Evolutionary conservation across 108 stramenopile species (phyloP).

Genomic region (Seminavis robusta): DNA sequence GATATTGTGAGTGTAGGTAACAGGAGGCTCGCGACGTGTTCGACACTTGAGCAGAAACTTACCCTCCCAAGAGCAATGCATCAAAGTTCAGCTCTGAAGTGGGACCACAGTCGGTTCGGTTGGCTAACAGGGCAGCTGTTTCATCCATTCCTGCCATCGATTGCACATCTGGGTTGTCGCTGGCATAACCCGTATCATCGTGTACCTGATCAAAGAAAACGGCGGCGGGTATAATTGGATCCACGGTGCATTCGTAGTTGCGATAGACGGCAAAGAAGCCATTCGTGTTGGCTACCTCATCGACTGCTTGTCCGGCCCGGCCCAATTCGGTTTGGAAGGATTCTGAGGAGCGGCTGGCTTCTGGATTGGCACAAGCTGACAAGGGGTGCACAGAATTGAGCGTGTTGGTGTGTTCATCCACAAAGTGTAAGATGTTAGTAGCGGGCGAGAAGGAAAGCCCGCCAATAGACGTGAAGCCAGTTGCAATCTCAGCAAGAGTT

Average conservation of each 20-base stretch:
- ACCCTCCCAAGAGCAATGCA: conserved; percentile 46
- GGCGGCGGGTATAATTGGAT: conserved; percentile 21
- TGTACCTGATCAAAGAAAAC: conserved; percentile 52
- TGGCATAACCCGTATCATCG: conserved; percentile 37
- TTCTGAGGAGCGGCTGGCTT: too few relatives aligned
- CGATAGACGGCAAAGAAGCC: conserved; percentile 15
- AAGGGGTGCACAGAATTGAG: conserved; percentile 16
- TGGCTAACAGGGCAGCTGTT: conserved; percentile 31
- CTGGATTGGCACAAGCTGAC: too few relatives aligned
- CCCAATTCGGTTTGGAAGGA: too few relatives aligned
- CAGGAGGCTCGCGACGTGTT: too few relatives aligned
- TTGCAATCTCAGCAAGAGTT: conserved; percentile 20
- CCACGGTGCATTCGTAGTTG: conserved; percentile 25
- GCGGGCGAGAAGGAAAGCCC: conserved; percentile 30
- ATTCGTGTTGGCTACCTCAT: too few relatives aligned
- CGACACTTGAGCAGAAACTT: too few relatives aligned
- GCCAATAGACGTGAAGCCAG: conserved; percentile 28
- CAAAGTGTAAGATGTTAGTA: conserved; percentile 34
- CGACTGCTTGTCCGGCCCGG: too few relatives aligned
- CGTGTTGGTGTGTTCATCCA: conserved; percentile 31
- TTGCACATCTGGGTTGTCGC: conserved; percentile 38
- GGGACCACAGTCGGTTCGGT: conserved; percentile 44
- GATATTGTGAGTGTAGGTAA: too few relatives aligned
- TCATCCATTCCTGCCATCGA: conserved; percentile 48
- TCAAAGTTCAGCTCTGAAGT: conserved; percentile 47